Conservation (phyloP, 2,329 filamentous ascomycete species). For the Fusarium sp. region DNA sequence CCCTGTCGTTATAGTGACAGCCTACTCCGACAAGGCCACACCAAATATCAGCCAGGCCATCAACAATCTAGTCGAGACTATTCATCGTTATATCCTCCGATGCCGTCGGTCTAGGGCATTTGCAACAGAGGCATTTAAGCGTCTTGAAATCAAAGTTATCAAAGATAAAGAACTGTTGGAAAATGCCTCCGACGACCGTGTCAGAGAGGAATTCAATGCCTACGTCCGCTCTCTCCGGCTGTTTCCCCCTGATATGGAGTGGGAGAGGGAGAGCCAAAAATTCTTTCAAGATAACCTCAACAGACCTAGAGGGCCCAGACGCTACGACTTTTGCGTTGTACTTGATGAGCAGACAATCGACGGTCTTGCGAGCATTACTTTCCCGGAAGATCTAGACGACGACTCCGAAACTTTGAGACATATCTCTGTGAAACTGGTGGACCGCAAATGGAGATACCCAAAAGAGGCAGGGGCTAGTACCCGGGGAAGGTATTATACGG, state of each 20-base stretch:
- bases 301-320: background rate
- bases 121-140: background rate
- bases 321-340: slow-evolving; percentile 7
- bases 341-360: slow-evolving; percentile 2
- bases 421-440: slow-evolving; percentile 5
- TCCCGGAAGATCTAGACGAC: background rate
- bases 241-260: background rate
- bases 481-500: slow-evolving; percentile 3
- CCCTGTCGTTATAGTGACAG: slow-evolving; percentile 8
- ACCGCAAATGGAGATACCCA: slow-evolving; percentile 12
- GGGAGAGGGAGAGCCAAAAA: background rate
- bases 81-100: slow-evolving; percentile 4
- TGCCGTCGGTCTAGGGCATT: background rate
- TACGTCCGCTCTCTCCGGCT: slow-evolving; percentile 2
- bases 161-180: slow-evolving; percentile 3
- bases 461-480: background rate
- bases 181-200: slow-evolving; percentile 20
- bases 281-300: background rate
- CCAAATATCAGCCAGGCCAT: slow-evolving; percentile 7
- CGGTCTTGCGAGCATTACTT: background rate
- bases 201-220: slow-evolving; percentile 31
- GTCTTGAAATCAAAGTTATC: slow-evolving; percentile 15
- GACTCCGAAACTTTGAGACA: background rate
- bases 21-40: slow-evolving; percentile 11
- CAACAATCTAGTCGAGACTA: background rate